phyloP scores from a whole-genome alignment of 202 grass and related monocot genomes.

The Setaria italica region DNA sequence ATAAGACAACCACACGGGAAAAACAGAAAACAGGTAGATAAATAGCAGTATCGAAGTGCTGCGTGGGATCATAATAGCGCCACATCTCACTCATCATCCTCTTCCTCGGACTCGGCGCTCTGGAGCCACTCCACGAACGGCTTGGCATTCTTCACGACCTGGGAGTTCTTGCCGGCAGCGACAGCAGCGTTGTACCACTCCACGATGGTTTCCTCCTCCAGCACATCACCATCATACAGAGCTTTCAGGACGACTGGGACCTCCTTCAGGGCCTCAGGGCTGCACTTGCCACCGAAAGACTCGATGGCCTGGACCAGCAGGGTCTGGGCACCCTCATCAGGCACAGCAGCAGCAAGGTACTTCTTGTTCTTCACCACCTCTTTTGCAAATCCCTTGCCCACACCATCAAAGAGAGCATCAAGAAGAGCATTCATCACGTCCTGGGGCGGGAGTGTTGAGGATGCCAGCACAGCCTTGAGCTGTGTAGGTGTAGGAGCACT shows the following conservation, averaged over 20 bases:
- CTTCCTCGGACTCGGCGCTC: conserved; percentile 63
- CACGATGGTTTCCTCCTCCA: conserved; percentile 72
- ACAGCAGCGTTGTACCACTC: conserved; percentile 61
- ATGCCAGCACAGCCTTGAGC: conserved; percentile 45
- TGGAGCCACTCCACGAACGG: conserved; percentile 78
- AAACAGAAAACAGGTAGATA: neutral
- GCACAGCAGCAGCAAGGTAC: conserved; percentile 57
- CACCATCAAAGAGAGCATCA: conserved; percentile 60
- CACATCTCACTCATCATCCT: conserved; percentile 53
- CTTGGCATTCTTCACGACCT: conserved; percentile 63
- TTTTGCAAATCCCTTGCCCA: conserved; percentile 66
- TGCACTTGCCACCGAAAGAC: conserved; percentile 60
- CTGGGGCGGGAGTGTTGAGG: conserved; percentile 45
- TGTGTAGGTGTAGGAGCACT: conserved; percentile 52
- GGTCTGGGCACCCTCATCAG: conserved; percentile 60
- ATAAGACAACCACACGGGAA: neutral
- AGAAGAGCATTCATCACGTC: conserved; percentile 67
- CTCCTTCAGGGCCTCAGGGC: conserved; percentile 67
- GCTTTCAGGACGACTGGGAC: conserved; percentile 64
- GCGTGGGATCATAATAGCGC: neutral
- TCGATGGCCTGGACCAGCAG: conserved; percentile 61
- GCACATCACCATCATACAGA: conserved; percentile 73
- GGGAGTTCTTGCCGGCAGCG: conserved; percentile 45
- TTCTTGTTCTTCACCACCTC: conserved; percentile 74
- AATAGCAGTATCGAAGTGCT: neutral